Evolutionary conservation across 345 rosid species (phyloP), one percentile per base, ranked within the genome.

Genomic region (Sisymbrium irio): DNA sequence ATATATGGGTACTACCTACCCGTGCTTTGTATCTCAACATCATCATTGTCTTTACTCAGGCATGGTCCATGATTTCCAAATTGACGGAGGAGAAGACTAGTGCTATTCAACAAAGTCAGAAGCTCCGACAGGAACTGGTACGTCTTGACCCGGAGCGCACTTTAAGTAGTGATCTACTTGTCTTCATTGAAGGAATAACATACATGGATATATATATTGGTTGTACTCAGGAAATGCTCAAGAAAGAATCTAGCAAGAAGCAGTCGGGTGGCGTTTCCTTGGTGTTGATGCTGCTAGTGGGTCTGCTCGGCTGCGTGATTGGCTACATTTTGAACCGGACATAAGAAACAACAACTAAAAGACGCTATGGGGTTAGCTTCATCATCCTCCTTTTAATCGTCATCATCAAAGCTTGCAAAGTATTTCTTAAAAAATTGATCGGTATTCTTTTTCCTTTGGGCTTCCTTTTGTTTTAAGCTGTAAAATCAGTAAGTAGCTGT

Each of bases 91-190:
- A 93, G 84, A 93, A 89, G 82, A 44, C 84, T 56, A 49, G 67
- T 68, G 96, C 93, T 28, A 61, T 86, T 35, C 83, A 84, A 50
- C 90, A 83, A 81, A 86, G 79, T 66, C 83, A 84, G 73, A 82
- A 65, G 85, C 85, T 93, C 64, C 79, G 12, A 25, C 84, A 69
- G 61, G 98, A 90, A 84, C 80, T 93, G 97, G 98, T 93, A 84
- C 63, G 77, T 18, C 8, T 74, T 45, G 51, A 7, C 20, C 59
- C 27, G 1, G 8, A 35, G 7, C 7, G 6, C 33, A 30, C 33
- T n/a, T 28, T 32, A 32, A 45, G 18, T 47, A 22, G 28, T 54
- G n/a, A 54, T 28, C 39, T 27, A 40, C 11, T 54, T 53, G 20
- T 57, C 25, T 40, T 73, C n/a, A 19, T 30, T 3, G 9, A 67